Evolutionary conservation across 805 yeast species (phyloP), one percentile per base, ranked within the genome.

Genomic region (Osmozyma mogii): DNA sequence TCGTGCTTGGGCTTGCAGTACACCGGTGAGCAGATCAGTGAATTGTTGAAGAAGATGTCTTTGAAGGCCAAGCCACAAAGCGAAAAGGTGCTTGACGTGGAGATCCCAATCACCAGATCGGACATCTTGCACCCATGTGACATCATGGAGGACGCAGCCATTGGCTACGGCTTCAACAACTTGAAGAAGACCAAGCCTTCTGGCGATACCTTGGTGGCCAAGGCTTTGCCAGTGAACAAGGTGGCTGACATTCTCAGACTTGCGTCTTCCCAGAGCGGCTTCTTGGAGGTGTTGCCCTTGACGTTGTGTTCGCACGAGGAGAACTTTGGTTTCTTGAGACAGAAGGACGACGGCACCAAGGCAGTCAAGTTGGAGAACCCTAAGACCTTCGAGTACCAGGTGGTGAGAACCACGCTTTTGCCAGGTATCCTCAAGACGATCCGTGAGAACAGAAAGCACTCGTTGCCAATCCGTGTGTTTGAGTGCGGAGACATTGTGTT

Each of bases 81-180:
- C 3, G 46, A 59, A 6, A 66, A 75, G 39, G 51, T 72, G 22
- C 51, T 84, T 29, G 74, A 75, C 30, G 88, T 87, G 33, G 53
- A 60, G 22, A 75, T 92, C 36, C 99, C 99, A 40, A 79, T 84
- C 49, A 92, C 98, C 22, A 82, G 99, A 67, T 78, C 97, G 8
- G 99, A 92, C 59, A 73, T 92, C 38, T 69, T 92, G 49, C 99
- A 92, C 59, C 94, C 85, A 55, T 89, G 97, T 70, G 99, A 92
- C 61, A 79, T 92, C 43, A 84, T 92, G 94, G 99, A 92, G 61
- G 99, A 92, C 58, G 95, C 89, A 28, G 98, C 96, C 27, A 81
- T 92, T 51, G 94, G 85, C 17, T 92, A 85, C 53, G 99, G 98
- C 34, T 92, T 81, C 69, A 82, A 88, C 62, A 85, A 84, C 54